Conservation (phyloP, 176 grass and related monocot genomes). For the Oryza punctata region DNA sequence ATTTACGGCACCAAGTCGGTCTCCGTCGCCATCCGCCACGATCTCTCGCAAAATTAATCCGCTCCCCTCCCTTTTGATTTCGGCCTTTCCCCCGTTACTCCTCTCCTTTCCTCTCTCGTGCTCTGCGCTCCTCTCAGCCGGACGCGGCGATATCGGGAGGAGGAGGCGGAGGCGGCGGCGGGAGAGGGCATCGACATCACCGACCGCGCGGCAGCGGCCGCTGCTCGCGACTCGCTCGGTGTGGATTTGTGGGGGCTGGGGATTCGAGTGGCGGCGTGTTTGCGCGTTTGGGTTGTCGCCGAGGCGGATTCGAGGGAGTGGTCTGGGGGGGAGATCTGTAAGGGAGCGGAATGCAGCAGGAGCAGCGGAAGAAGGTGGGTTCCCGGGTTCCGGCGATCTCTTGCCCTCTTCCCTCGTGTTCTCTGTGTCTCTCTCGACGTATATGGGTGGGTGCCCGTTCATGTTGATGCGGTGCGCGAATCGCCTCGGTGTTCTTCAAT, state of each 20-base stretch:
- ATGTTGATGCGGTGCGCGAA: background rate
- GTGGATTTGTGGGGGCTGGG: background rate
- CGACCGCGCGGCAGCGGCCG: background rate
- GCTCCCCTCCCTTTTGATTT: background rate
- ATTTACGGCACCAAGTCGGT: conserved; percentile 23
- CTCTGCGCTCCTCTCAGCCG: conserved; percentile 9
- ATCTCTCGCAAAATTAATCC: conserved; percentile 28
- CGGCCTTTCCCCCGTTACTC: background rate
- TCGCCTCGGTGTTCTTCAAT: background rate
- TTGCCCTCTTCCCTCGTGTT: background rate
- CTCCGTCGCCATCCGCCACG: too few species aligned
- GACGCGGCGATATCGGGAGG: conserved; percentile 44
- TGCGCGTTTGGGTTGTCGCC: background rate
- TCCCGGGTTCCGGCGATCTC: conserved; percentile 23
- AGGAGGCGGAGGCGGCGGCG: background rate
- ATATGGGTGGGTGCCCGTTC: background rate
- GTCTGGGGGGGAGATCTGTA: conserved; percentile 38
- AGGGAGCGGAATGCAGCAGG: conserved; percentile 71
- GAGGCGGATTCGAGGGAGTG: background rate
- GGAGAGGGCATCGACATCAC: background rate
- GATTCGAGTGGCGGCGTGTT: background rate
- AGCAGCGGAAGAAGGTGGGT: conserved; percentile 72
- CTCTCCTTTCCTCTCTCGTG: background rate
- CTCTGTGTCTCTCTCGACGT: background rate
- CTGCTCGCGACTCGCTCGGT: too few species aligned